Evolutionary conservation across 2,329 filamentous ascomycete species (phyloP).

Genomic region (Fusarium napiforme): DNA sequence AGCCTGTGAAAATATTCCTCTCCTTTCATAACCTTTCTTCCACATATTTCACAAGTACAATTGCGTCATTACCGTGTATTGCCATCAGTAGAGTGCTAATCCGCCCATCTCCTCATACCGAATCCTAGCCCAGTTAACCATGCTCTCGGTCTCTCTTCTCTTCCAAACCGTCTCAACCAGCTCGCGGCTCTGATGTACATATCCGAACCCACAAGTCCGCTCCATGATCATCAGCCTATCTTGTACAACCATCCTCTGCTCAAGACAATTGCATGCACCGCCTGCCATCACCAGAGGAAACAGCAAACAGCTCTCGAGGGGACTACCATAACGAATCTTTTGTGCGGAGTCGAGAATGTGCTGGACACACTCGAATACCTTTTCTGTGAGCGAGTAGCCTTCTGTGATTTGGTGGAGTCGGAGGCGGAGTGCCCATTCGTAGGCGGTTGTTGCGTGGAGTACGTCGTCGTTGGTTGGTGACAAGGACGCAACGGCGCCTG

Average conservation of each 20-base stretch:
- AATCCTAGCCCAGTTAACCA: slow-evolving; percentile 15
- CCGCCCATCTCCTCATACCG: slow-evolving; percentile 16
- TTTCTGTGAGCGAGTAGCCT: not conserved
- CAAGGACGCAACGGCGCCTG: not conserved
- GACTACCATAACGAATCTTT: not conserved
- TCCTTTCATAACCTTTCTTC: not conserved
- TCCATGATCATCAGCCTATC: slow-evolving; percentile 11
- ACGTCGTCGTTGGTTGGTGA: not conserved
- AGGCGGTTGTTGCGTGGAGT: slow-evolving; percentile 5
- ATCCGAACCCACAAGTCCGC: slow-evolving; percentile 3
- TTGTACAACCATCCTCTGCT: slow-evolving; percentile 7
- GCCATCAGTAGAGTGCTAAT: not conserved
- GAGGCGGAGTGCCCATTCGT: slow-evolving; percentile 10
- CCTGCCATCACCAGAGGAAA: slow-evolving; percentile 11
- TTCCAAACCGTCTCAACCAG: slow-evolving; percentile 16
- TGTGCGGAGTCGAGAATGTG: not conserved
- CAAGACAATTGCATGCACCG: not conserved
- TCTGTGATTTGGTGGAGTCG: slow-evolving; percentile 16
- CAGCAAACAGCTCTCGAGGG: not conserved
- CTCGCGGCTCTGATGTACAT: slow-evolving; percentile 13
- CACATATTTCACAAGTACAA: no score
- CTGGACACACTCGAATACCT: slow-evolving; percentile 1
- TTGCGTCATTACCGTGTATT: not conserved
- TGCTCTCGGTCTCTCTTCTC: slow-evolving; percentile 1
- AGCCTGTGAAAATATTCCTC: not conserved